These are phyloP conservation scores for Warburgia ugandensis DNA, from an alignment of 164 flowering plant genomes.

Conservation along the genomic window DNA sequence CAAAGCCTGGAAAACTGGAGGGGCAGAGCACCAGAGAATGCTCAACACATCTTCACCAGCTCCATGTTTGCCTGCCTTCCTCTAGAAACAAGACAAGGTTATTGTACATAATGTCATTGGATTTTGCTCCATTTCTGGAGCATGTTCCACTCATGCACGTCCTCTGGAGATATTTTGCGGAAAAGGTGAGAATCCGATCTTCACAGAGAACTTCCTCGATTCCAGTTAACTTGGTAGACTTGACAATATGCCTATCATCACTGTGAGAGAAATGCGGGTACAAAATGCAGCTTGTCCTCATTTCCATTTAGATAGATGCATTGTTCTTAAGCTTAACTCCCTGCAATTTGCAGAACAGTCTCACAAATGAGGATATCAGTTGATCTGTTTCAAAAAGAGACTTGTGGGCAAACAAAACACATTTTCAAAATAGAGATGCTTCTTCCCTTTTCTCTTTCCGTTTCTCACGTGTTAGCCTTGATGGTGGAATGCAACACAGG, in stretches of 20 bases:
- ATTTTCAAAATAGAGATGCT: background rate
- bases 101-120: slow-evolving; percentile 93
- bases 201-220: background rate
- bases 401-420: too few relatives aligned
- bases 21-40: slow-evolving; percentile 80
- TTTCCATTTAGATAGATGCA: too few relatives aligned
- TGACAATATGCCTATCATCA: too few relatives aligned
- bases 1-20: slow-evolving; percentile 92
- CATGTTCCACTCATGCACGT: slow-evolving; percentile 80
- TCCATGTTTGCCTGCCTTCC: slow-evolving; percentile 90
- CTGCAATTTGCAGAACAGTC: too few relatives aligned
- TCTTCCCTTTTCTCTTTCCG: background rate
- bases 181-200: slow-evolving; percentile 46
- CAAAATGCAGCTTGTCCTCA: too few relatives aligned
- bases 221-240: too few relatives aligned
- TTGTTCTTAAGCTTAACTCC: too few relatives aligned
- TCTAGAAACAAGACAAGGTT: slow-evolving; percentile 68
- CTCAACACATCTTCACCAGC: slow-evolving; percentile 91
- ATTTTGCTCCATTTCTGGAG: slow-evolving; percentile 81
- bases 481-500: slow-evolving; percentile 31
- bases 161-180: slow-evolving; percentile 92
- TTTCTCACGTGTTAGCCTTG: background rate
- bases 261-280: too few relatives aligned
- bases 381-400: too few relatives aligned
- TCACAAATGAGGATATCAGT: too few relatives aligned